Base-by-base conservation (phyloP, 371 early-diverging fungal species). In the Lichtheimia corymbifera region DNA sequence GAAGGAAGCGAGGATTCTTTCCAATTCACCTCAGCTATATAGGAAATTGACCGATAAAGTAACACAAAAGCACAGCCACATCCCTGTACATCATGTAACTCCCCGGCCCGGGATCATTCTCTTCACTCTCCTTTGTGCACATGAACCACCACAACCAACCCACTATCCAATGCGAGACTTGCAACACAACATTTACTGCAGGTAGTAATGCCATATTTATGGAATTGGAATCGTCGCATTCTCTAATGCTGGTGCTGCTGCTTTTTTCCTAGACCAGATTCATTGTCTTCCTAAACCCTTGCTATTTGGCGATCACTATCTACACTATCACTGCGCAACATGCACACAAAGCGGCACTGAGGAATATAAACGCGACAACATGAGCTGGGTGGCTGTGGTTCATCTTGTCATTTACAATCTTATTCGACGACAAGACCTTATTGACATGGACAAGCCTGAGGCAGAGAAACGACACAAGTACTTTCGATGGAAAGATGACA, bases 401-500 rank as follows among this genome's bases (percentile, higher is more conserved):
- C 90, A 92, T 54, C 66, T 92, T 25, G 87, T 88, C 4, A 73
- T 93, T 40, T 93, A 90, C 73, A 88, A 91, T 57, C 61, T 93
- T 35, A 83, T 87, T 55, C 57, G 59, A 18, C 69, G 66, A n/a
- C 69, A 70, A 35, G 59, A 66, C n/a, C 41, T 75, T 6, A 61
- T 62, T 9, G 64, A 60, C 41, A 68, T 67, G 25, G 47, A 58
- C 7, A 73, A 73, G 18, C 62, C 65, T 2, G 70, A 72, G 14
- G 68, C 71, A 1, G 77, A 88, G 53, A 82, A 84, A 5, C 84
- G 83, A 1, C 88, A 83, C 42, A 79, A 79, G 58, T 93, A 84
- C 66, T 90, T 93, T 72, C 81, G 88, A 13, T 93, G 90, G 90
- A 90, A 86, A 62, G 91, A 91, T 47, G 90, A 91, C 59, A 87